phyloP scores from a whole-genome alignment of 768 basidiomycete species.

The Pleurotus tuoliensis region DNA sequence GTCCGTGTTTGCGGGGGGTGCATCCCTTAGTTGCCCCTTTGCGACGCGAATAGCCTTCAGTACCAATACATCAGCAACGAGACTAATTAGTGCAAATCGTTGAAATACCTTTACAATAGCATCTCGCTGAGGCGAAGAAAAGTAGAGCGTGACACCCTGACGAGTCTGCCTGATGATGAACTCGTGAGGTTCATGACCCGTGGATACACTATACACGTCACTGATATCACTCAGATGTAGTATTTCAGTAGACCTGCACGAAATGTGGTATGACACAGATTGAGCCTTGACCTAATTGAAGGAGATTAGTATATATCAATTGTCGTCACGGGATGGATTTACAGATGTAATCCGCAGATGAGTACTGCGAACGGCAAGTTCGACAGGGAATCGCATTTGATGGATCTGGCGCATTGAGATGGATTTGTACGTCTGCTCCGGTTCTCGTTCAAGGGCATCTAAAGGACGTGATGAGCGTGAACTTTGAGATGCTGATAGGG shows the following conservation, averaged over 20 bases:
- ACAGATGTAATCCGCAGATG: conserved; percentile 79
- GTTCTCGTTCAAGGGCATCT: conserved; percentile 54
- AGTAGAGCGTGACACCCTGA: conserved; percentile 71
- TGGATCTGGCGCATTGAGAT: conserved; percentile 62
- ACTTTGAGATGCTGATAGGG: neutral
- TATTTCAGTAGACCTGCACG: conserved; percentile 79
- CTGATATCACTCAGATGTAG: conserved; percentile 78
- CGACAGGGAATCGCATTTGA: conserved; percentile 69
- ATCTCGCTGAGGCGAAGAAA: conserved; percentile 68
- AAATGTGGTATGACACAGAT: conserved; percentile 60
- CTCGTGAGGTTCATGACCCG: conserved; percentile 68
- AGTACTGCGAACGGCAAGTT: conserved; percentile 59
- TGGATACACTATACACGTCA: conserved; percentile 81
- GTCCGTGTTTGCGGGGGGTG: conserved; percentile 47
- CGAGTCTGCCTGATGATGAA: conserved; percentile 76
- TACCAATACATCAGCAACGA: conserved; percentile 3
- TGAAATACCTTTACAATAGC: conserved; percentile 63
- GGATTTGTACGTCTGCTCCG: conserved; percentile 46
- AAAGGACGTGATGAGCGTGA: conserved; percentile 1
- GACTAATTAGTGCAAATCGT: neutral
- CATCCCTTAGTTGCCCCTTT: conserved; percentile 64
- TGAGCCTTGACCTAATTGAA: conserved; percentile 58
- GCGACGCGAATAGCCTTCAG: conserved; percentile 68
- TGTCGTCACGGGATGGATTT: conserved; percentile 18
- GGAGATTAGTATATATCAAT: neutral